Conservation (phyloP, 371 early-diverging fungal species). For the Haplosporangium sp. region DNA sequence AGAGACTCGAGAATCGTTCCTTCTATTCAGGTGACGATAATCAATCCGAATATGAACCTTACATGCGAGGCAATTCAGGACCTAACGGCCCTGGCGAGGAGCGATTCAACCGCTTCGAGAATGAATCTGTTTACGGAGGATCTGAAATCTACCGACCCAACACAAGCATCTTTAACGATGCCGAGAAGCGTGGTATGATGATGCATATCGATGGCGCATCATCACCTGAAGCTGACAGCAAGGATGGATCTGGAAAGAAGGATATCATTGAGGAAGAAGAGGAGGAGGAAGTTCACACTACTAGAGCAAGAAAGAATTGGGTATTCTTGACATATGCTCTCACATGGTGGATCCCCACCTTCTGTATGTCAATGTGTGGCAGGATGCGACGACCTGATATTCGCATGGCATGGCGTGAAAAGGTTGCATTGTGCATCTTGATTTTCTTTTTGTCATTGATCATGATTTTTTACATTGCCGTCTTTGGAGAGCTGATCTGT, state of each 20-base stretch:
- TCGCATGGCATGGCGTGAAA: constrained; percentile 96
- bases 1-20: constrained; percentile 72
- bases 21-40: constrained; percentile 77
- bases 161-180: constrained; percentile 40
- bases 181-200: constrained; percentile 54
- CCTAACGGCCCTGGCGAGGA: constrained; percentile 19
- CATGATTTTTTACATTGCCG: constrained; percentile 92
- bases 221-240: constrained; percentile 29
- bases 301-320: constrained; percentile 78
- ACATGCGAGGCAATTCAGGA: constrained; percentile 28
- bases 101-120: constrained; percentile 38
- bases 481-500: constrained; percentile 89
- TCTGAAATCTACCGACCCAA: constrained; percentile 53
- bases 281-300: constrained; percentile 64
- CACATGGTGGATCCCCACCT: constrained; percentile 92
- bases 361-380: constrained; percentile 74
- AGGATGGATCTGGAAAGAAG: constrained; percentile 58
- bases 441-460: constrained; percentile 84
- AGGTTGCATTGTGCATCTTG: constrained; percentile 91
- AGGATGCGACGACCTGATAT: constrained; percentile 86
- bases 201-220: constrained; percentile 24
- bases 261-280: constrained; percentile 58
- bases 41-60: constrained; percentile 52
- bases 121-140: constrained; percentile 53
- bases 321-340: constrained; percentile 81